These are phyloP conservation scores for Xylaria sp. DNA, from an alignment of 2,329 filamentous ascomycete species.

Conservation along the genomic window DNA sequence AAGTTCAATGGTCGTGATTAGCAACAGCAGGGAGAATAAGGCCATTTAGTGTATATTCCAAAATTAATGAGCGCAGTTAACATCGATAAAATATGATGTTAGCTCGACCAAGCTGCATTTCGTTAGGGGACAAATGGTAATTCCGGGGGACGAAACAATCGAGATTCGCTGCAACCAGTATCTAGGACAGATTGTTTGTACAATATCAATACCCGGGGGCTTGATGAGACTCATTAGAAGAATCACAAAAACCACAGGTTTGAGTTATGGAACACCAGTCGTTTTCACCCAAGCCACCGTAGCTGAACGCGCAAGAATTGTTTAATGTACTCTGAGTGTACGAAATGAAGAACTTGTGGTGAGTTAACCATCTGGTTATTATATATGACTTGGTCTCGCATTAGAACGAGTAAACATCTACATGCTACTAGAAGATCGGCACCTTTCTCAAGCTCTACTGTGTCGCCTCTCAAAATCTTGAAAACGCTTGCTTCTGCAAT, in stretches of 20 bases:
- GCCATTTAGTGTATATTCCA: slow-evolving; percentile 12
- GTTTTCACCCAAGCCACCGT: not conserved
- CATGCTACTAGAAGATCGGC: too few species aligned
- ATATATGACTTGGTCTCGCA: slow-evolving; percentile 4
- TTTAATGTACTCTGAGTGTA: not conserved
- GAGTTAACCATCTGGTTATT: not conserved
- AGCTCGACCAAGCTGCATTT: not conserved
- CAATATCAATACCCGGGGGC: slow-evolving; percentile 16
- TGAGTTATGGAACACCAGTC: not conserved
- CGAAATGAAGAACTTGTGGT: not conserved
- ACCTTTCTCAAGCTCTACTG: not conserved
- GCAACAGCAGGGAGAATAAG: not conserved
- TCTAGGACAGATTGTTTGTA: slow-evolving; percentile 25
- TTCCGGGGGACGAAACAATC: not conserved
- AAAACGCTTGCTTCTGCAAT: not conserved
- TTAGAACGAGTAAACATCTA: too few species aligned
- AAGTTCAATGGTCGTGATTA: slow-evolving; percentile 31
- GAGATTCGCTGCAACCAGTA: not conserved
- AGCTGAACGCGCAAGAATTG: not conserved
- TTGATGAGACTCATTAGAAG: slow-evolving; percentile 3
- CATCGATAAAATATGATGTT: not conserved
- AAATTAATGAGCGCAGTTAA: not conserved
- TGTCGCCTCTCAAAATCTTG: not conserved
- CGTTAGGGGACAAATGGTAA: not conserved
- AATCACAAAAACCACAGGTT: slow-evolving; percentile 1